phyloP scores from a whole-genome alignment of 345 rosid genomes.

The Clausena lansium region DNA sequence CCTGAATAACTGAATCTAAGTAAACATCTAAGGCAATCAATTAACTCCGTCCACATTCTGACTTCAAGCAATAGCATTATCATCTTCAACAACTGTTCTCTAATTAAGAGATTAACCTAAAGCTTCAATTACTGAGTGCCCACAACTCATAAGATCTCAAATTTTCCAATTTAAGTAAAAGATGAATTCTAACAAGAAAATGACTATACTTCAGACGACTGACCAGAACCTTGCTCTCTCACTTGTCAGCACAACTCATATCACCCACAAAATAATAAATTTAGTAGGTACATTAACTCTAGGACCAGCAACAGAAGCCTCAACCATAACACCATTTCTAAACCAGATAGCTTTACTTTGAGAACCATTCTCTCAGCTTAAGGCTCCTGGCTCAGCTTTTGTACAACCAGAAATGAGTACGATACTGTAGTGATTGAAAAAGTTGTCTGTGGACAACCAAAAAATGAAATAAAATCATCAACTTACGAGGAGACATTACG shows the following conservation, averaged over 20 bases:
- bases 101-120: not conserved
- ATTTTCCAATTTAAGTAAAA: not conserved
- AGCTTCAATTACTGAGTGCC: not conserved
- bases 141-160: not conserved
- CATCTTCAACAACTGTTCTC: not conserved
- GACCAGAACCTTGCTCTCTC: not conserved
- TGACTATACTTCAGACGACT: not conserved
- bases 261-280: not conserved
- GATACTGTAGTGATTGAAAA: not conserved
- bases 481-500: constrained; percentile 93
- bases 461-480: constrained; percentile 13
- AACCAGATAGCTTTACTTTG: not conserved
- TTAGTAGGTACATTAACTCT: not conserved
- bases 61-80: not conserved
- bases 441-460: constrained; percentile 17
- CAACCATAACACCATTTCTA: not conserved
- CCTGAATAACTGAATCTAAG: not conserved
- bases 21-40: not conserved
- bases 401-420: not conserved
- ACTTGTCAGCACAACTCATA: not conserved
- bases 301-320: not conserved
- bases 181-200: not conserved
- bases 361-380: not conserved
- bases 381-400: not conserved
- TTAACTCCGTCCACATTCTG: not conserved